Percentiles rank a stretch among this genome's conserved stretches.
phyloP scores from a whole-genome alignment of 1,284 basidiomycete species.

The Porodaedalea pini region DNA sequence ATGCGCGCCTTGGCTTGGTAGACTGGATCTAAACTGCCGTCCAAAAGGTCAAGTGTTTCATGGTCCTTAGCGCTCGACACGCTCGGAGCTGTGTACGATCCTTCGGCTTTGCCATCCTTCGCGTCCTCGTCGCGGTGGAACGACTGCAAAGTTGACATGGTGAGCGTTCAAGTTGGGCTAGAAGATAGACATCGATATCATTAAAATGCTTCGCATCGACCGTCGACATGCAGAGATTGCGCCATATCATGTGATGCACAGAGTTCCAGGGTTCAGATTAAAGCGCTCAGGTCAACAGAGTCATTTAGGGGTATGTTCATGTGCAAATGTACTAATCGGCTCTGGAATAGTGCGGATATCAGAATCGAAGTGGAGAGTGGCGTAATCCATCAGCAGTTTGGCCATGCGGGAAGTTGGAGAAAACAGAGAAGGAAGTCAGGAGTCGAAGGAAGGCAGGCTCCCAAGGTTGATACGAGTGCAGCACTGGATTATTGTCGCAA shows the following conservation, averaged over 20 bases:
- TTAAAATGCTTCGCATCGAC: neutral
- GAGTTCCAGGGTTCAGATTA: neutral
- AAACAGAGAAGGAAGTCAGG: too few relatives aligned
- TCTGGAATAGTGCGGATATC: neutral
- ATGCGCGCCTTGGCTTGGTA: constrained; percentile 56
- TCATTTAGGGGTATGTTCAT: neutral
- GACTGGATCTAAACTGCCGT: constrained; percentile 48
- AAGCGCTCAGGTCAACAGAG: neutral
- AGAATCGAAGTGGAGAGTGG: neutral
- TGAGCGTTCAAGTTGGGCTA: neutral
- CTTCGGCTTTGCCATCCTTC: neutral
- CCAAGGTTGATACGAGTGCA: too few relatives aligned
- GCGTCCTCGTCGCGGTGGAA: neutral
- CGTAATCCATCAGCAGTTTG: neutral
- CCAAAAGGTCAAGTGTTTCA: constrained; percentile 23
- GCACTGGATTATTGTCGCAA: too few relatives aligned
- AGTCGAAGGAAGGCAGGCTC: too few relatives aligned
- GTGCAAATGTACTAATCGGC: neutral
- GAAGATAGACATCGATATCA: neutral
- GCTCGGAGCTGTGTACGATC: neutral
- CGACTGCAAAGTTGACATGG: neutral
- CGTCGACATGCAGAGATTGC: neutral
- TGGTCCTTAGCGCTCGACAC: constrained; percentile 1
- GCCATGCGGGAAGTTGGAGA: too few relatives aligned
- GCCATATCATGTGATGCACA: constrained; percentile 3